Evolutionary conservation across 352 stramenopile species (phyloP).

Genomic region (Globisporangium perplexum): DNA sequence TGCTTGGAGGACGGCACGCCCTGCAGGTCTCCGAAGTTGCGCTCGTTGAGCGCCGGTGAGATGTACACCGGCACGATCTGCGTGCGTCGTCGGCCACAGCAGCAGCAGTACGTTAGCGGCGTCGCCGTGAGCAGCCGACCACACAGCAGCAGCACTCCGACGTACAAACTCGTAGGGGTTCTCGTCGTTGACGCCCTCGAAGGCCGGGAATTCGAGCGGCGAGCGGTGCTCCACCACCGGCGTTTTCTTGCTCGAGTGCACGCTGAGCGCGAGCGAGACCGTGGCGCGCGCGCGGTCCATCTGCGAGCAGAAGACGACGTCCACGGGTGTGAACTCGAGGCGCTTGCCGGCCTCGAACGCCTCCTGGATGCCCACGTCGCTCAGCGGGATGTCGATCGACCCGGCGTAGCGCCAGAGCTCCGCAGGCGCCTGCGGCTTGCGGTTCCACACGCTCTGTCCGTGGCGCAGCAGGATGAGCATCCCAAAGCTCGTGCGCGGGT

Average conservation of each 20-base stretch:
- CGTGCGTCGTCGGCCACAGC: background rate
- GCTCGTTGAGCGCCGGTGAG: conserved; percentile 70
- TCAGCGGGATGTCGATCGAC: conserved; percentile 78
- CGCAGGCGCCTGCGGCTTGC: conserved; percentile 62
- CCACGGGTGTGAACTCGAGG: conserved; percentile 70
- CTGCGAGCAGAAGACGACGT: conserved; percentile 83
- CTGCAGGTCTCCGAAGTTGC: conserved; percentile 81
- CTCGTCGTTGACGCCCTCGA: conserved; percentile 70
- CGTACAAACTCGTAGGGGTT: conserved; percentile 77
- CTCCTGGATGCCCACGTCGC: conserved; percentile 80
- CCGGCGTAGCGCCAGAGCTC: conserved; percentile 80
- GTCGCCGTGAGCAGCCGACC: too few relatives aligned
- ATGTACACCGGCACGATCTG: conserved; percentile 80
- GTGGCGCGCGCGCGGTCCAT: conserved; percentile 79
- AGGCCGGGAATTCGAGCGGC: conserved; percentile 56
- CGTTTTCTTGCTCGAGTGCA: conserved; percentile 80
- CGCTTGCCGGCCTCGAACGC: conserved; percentile 71
- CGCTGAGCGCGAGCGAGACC: conserved; percentile 69
- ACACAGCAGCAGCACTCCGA: conserved; percentile 16
- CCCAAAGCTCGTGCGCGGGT: conserved; percentile 49
- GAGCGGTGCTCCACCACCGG: conserved; percentile 72
- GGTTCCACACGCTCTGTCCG: conserved; percentile 84
- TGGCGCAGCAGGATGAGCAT: conserved; percentile 81
- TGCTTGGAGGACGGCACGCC: conserved; percentile 71
- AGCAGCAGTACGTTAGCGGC: background rate